These are phyloP conservation scores for Suillus alpinus DNA, from an alignment of 768 basidiomycete species.

Conservation along the genomic window DNA sequence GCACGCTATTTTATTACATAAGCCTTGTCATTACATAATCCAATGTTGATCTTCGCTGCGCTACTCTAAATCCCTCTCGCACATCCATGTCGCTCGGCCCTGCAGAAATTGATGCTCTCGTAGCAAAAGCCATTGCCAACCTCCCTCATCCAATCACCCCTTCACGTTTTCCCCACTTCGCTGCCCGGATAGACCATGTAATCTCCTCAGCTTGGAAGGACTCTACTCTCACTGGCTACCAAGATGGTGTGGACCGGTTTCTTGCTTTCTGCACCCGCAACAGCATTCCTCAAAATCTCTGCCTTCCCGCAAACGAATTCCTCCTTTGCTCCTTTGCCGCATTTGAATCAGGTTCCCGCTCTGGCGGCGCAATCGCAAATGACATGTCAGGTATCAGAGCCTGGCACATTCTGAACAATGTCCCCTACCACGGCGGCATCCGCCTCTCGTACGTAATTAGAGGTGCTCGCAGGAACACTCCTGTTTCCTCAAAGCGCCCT, in stretches of 20 bases:
- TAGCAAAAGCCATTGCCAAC: too few relatives aligned
- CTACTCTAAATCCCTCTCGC: too few relatives aligned
- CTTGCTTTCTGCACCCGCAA: slow-evolving; percentile 20
- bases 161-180: too few relatives aligned
- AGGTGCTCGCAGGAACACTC: slow-evolving; percentile 7
- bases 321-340: slow-evolving; percentile 30
- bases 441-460: slow-evolving; percentile 19
- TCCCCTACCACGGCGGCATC: slow-evolving; percentile 17
- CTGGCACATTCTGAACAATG: slow-evolving; percentile 30
- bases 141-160: too few relatives aligned
- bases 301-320: slow-evolving; percentile 24
- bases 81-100: too few relatives aligned
- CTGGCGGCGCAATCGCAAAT: background rate
- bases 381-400: slow-evolving; percentile 17
- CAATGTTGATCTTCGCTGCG: too few relatives aligned
- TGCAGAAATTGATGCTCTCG: too few relatives aligned
- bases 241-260: background rate
- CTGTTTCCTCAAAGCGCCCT: slow-evolving; percentile 9
- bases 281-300: slow-evolving; percentile 7
- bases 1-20: too few relatives aligned
- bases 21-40: too few relatives aligned
- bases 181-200: too few relatives aligned
- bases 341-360: too few relatives aligned
- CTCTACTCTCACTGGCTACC: slow-evolving; percentile 10
- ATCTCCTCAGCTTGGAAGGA: slow-evolving; percentile 3